Percentiles rank a stretch among this genome's conserved stretches.
Evolutionary conservation across 108 stramenopile genomes (phyloP).

Genomic region (Skeletonema grethae): DNA sequence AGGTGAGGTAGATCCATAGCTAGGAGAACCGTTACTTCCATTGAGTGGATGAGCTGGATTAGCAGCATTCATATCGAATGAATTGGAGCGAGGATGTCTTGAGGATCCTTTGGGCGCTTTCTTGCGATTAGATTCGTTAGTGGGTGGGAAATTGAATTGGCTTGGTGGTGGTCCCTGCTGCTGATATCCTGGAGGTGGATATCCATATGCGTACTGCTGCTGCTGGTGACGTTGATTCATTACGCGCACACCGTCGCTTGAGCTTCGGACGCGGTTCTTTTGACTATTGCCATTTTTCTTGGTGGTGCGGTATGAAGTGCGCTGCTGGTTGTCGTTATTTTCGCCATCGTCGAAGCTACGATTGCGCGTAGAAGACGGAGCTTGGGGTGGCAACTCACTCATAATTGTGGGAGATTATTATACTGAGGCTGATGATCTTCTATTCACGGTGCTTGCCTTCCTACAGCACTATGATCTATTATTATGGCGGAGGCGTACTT

Average conservation of each 20-base stretch:
- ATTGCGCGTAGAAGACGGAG: slow-evolving; percentile 15
- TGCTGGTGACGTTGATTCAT: slow-evolving; percentile 29
- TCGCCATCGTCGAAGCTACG: slow-evolving; percentile 8
- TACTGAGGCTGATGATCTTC: background rate
- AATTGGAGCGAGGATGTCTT: background rate
- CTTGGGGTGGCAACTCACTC: slow-evolving; percentile 17
- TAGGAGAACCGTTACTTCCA: background rate
- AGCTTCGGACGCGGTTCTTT: slow-evolving; percentile 12
- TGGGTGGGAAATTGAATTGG: slow-evolving; percentile 9
- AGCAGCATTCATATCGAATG: background rate
- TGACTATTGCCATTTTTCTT: slow-evolving; percentile 7
- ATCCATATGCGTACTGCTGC: background rate
- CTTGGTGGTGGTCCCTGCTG: slow-evolving; percentile 15
- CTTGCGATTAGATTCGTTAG: slow-evolving; percentile 14
- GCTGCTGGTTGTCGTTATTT: background rate
- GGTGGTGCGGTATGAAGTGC: background rate
- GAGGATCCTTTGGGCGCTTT: background rate
- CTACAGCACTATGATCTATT: too few species aligned
- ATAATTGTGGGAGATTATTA: background rate
- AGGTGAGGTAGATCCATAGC: slow-evolving; percentile 8
- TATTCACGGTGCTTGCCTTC: too few species aligned
- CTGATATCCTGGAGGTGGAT: background rate
- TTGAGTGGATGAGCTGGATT: background rate
- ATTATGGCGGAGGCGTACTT: too few species aligned
- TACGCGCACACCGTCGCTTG: slow-evolving; percentile 31